Evolutionary conservation across 495 filamentous ascomycete species (phyloP), one percentile per base, ranked within the genome.

Genomic region (Lichina pygmaea): DNA sequence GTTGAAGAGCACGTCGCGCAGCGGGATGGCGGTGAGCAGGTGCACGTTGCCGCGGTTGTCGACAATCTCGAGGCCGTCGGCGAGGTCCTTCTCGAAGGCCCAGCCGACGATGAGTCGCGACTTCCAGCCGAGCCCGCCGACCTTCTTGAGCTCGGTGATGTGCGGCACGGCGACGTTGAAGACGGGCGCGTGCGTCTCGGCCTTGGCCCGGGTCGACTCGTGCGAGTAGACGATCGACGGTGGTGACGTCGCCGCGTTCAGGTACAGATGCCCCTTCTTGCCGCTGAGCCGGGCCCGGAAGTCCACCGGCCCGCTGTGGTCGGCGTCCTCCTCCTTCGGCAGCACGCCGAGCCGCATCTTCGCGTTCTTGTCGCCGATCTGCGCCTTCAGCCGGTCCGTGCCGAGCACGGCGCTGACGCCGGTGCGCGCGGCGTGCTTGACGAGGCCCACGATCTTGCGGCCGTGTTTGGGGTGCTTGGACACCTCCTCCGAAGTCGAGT

Each of bases 51-150:
- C 72, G 6, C 57, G 54, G 45, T 60, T 64, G 41, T 73, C 73
- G 13, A 61, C 55, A 53, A 91, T 72, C 50, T 84, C 65, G 53
- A 92, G 48, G 9, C 82, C 82, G 66, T 86, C 83, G 0, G 73
- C 71, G 38, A 86, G 72, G 56, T 86, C 77, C 48, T 76, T 67
- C 3, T 73, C 75, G 46, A 80, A 65, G 3, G 77, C 73, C 80
- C 81, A 82, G 9, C 78, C 81, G n/a, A 86, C 74, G 31, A 86
- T 71, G 31, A 89, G 56, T 60, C 84, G 89, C 8, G 75, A 73
- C 61, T 92, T 92, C 83, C 82, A 93, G 1, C 84, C 85, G 48
- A 86, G 64, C 0, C 84, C 82, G 8, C 82, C 84, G 2, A 83
- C 63, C 62, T 92, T 92, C 58, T 75, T 77, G 44, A 93, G 49